Percentiles rank a stretch among this genome's conserved stretches.
Conservation (phyloP, 1,284 basidiomycete species). For the Anthracocystis walkeri region DNA sequence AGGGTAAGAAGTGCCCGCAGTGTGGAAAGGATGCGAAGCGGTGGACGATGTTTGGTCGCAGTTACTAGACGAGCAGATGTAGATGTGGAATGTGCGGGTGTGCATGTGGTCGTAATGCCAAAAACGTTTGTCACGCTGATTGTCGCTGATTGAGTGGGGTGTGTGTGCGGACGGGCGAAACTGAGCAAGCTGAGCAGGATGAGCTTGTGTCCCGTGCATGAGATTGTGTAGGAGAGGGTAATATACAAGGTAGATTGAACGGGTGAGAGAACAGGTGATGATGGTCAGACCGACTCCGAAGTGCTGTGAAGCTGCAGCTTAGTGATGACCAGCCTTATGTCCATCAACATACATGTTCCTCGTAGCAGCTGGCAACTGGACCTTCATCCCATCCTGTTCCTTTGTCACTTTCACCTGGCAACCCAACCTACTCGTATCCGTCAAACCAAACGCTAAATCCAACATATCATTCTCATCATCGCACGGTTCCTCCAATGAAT, state of each 20-base stretch:
- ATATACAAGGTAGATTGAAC: no score
- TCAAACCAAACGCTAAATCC: conserved; percentile 96
- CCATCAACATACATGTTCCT: conserved; percentile 96
- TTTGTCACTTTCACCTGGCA: conserved; percentile 85
- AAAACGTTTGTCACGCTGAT: background rate
- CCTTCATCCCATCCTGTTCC: conserved; percentile 86
- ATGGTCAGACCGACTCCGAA: background rate
- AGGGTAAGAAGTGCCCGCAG: conserved; percentile 65
- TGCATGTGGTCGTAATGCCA: conserved; percentile 3
- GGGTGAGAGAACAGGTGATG: background rate
- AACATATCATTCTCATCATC: conserved; percentile 95
- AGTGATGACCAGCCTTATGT: conserved; percentile 53
- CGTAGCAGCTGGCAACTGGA: conserved; percentile 89
- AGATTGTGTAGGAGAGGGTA: no score
- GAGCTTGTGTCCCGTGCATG: no score
- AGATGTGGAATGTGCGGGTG: background rate
- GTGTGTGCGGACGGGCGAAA: no score
- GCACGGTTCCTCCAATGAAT: conserved; percentile 86
- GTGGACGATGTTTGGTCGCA: conserved; percentile 69
- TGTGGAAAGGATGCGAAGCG: conserved; percentile 65
- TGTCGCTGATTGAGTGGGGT: no score
- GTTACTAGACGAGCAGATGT: conserved; percentile 45
- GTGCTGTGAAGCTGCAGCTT: background rate
- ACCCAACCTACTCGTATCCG: conserved; percentile 79
- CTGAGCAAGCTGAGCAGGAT: no score